Evolutionary conservation across 306 rosid species (phyloP).

Genomic region (Fagus crenata): DNA sequence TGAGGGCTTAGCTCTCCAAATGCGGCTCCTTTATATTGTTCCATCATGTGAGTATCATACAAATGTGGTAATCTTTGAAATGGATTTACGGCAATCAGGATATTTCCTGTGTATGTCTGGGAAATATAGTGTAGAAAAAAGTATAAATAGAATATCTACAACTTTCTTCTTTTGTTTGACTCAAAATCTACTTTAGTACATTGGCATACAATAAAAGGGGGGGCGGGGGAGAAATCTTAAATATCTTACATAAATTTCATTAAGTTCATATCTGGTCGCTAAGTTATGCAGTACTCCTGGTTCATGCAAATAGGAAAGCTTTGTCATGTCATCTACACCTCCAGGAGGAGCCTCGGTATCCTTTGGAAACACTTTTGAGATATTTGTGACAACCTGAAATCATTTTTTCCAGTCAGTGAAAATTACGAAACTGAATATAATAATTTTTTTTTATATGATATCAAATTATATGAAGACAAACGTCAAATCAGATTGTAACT

Average conservation of each 20-base stretch:
- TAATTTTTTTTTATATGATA: not conserved
- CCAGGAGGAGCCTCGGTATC: conserved; percentile 97
- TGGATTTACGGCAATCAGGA: conserved; percentile 95
- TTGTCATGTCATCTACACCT: conserved; percentile 99
- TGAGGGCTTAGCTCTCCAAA: conserved; percentile 99
- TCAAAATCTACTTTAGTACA: conserved; percentile 22
- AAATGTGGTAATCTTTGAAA: conserved; percentile 97
- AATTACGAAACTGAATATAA: conserved; percentile 15
- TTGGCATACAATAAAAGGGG: not conserved
- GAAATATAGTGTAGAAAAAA: conserved; percentile 31
- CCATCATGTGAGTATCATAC: conserved; percentile 98
- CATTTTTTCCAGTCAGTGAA: conserved; percentile 35
- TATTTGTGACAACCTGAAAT: conserved; percentile 69
- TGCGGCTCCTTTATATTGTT: conserved; percentile 92
- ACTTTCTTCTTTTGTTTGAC: conserved; percentile 21
- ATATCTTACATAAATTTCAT: conserved; percentile 90
- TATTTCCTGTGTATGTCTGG: conserved; percentile 99
- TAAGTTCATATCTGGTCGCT: conserved; percentile 96
- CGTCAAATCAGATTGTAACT: conserved; percentile 16
- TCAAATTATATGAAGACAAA: conserved; percentile 11
- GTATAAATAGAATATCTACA: conserved; percentile 29
- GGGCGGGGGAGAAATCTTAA: conserved; percentile 10
- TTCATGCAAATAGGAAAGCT: conserved; percentile 96
- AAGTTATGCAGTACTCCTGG: conserved; percentile 97
- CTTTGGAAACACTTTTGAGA: conserved; percentile 91